Percentiles rank a stretch among this genome's conserved stretches.
These are phyloP conservation scores for Neocatenulostroma microsporum DNA, from an alignment of 2,329 filamentous ascomycete genomes.

Conservation along the genomic window DNA sequence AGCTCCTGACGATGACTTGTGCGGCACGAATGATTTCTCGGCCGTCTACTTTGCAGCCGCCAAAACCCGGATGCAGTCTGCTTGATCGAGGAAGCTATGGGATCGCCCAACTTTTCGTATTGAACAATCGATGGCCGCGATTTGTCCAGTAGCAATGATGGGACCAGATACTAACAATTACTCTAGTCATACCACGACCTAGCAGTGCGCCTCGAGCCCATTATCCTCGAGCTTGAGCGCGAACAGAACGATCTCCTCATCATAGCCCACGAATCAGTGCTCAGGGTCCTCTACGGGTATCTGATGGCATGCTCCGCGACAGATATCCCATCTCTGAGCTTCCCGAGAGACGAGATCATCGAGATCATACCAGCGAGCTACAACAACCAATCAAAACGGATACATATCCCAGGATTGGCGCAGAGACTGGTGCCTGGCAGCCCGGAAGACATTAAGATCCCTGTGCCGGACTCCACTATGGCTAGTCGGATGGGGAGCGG, in stretches of 20 bases:
- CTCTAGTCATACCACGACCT: constrained; percentile 74
- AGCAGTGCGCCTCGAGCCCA: constrained; percentile 93
- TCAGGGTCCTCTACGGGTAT: constrained; percentile 93
- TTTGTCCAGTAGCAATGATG: too few species aligned
- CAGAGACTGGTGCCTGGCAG: constrained; percentile 64
- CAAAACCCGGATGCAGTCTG: too few species aligned
- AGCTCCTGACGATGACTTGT: too few species aligned
- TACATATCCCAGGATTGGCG: constrained; percentile 67
- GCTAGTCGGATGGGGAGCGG: constrained; percentile 32
- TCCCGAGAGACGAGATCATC: constrained; percentile 94
- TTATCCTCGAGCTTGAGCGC: constrained; percentile 92
- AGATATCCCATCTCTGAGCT: constrained; percentile 86
- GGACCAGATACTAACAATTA: constrained; percentile 3
- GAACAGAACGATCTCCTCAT: constrained; percentile 96
- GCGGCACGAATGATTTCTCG: too few species aligned
- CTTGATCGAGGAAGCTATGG: too few species aligned
- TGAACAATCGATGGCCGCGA: too few species aligned
- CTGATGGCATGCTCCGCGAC: constrained; percentile 96
- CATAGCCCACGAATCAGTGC: constrained; percentile 95
- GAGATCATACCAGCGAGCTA: constrained; percentile 98
- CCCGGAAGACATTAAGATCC: constrained; percentile 73
- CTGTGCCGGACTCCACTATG: constrained; percentile 52
- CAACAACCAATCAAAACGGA: constrained; percentile 88
- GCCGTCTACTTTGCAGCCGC: too few species aligned
- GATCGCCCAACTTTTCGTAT: too few species aligned